Conservation (phyloP, 2,329 filamentous ascomycete genomes). For the Cercospora citrullina region DNA sequence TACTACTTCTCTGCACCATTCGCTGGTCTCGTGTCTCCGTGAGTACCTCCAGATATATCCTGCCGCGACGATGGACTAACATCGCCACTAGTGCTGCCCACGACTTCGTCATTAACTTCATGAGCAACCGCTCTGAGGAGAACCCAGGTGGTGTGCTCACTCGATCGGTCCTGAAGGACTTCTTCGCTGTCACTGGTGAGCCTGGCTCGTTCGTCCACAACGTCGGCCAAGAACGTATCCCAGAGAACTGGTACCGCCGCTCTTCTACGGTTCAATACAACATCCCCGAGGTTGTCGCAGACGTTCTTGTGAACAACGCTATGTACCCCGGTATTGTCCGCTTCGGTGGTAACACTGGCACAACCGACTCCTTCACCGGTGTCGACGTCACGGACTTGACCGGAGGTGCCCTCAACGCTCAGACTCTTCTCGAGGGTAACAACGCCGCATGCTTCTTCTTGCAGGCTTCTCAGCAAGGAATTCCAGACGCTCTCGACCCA, state of each 20-base stretch:
- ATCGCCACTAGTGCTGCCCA: constrained; percentile 19
- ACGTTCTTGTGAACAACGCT: constrained; percentile 18
- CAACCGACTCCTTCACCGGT: constrained; percentile 37
- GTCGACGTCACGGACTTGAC: constrained; percentile 41
- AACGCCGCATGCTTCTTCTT: constrained; percentile 42
- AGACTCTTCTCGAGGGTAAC: constrained; percentile 35
- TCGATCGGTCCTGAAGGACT: constrained; percentile 26
- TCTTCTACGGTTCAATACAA: constrained; percentile 27
- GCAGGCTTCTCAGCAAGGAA: constrained; percentile 28
- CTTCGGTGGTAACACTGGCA: constrained; percentile 41
- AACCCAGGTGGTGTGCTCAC: constrained; percentile 28
- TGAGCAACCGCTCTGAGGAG: constrained; percentile 33
- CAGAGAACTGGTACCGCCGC: constrained; percentile 40
- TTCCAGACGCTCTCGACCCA: constrained; percentile 32
- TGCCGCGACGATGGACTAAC: not conserved
- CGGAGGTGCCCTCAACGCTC: constrained; percentile 31
- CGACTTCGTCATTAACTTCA: constrained; percentile 35
- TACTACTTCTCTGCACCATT: constrained; percentile 29
- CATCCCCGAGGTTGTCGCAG: constrained; percentile 29
- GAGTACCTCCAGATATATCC: constrained; percentile 21
- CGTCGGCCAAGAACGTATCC: constrained; percentile 38
- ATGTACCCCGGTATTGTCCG: constrained; percentile 33
- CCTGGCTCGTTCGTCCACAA: constrained; percentile 19
- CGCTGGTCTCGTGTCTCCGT: constrained; percentile 25
- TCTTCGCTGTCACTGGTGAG: constrained; percentile 26